Evolutionary conservation across 192 early-diverging fungal genomes (phyloP).

Genomic region (Mycoemilia scoparia): DNA sequence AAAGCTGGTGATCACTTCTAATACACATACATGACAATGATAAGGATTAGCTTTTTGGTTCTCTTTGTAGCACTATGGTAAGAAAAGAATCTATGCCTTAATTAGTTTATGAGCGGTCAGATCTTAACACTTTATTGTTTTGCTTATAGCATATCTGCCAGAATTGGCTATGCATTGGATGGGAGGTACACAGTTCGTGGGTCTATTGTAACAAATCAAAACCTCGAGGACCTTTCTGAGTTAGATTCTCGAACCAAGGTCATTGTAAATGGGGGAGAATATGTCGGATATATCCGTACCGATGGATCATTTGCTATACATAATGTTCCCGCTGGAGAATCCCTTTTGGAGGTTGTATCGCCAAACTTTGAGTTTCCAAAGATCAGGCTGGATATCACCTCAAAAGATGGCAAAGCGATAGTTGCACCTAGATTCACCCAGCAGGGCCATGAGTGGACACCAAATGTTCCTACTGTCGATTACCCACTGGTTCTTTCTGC

Average conservation of each 20-base stretch:
- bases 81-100: no score
- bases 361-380: conserved; percentile 28
- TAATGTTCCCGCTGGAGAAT: conserved; percentile 18
- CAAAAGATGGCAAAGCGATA: conserved; percentile 14
- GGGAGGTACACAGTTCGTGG: no score
- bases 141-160: no score
- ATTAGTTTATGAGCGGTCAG: no score
- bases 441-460: conserved; percentile 26
- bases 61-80: no score
- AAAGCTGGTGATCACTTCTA: no score
- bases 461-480: conserved; percentile 13
- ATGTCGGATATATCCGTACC: conserved; percentile 14
- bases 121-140: no score
- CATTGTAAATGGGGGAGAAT: conserved; percentile 26
- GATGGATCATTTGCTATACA: conserved; percentile 25
- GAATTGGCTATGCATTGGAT: no score
- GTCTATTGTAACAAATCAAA: no score
- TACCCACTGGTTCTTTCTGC: conserved; percentile 26
- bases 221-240: conserved; percentile 11
- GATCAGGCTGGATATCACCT: conserved; percentile 21
- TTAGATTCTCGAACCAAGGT: conserved; percentile 8
- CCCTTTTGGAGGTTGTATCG: conserved; percentile 20
- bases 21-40: no score
- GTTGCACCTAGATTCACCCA: conserved; percentile 26
- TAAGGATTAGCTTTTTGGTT: no score